Conservation (phyloP, 192 early-diverging fungal species). For the Geranomyces variabilis region DNA sequence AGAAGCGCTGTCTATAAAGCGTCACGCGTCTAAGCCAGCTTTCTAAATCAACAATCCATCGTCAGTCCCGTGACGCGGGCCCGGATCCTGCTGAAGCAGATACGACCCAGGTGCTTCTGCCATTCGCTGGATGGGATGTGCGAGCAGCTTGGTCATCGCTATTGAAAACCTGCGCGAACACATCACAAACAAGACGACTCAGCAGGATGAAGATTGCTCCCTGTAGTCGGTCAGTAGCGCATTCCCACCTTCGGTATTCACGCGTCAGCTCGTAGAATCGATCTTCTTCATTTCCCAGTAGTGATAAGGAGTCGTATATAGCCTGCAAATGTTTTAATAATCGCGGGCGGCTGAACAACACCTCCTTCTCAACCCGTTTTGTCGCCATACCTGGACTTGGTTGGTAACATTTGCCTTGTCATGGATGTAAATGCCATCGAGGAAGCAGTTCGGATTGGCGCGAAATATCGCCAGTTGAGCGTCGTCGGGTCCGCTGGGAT, state of each 20-base stretch:
- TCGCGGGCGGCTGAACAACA: too few relatives aligned
- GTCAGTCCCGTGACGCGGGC: neutral
- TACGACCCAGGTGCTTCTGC: constrained; percentile 1
- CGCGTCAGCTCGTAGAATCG: constrained; percentile 4
- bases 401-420: neutral
- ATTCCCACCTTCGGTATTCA: neutral
- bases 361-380: too few relatives aligned
- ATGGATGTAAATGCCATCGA: constrained; percentile 5
- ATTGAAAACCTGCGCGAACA: neutral
- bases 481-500: neutral
- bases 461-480: neutral
- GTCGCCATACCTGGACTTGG: neutral
- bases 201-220: too few relatives aligned
- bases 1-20: too few relatives aligned
- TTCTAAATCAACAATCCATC: too few relatives aligned
- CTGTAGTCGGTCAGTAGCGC: too few relatives aligned
- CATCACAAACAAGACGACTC: too few relatives aligned
- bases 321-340: neutral
- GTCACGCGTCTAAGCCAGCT: too few relatives aligned
- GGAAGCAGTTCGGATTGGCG: constrained; percentile 2
- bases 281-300: neutral
- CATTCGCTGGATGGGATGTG: neutral
- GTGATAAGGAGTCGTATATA: neutral
- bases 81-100: neutral
- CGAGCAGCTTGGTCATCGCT: constrained; percentile 5